Conservation (phyloP, 176 grass and related monocot genomes). For the Triticum aestivum region IWGSC_CS_RefSeq_v2.1 NC_057799.1:171348320-171348819, state of each 20-base stretch:
- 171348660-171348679: background rate
- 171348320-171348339: slow-evolving; percentile 47
- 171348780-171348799: slow-evolving; percentile 74
- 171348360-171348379: slow-evolving; percentile 71
- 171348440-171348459: background rate
- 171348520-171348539: background rate
- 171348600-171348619: slow-evolving; percentile 25
- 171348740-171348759: slow-evolving; percentile 92
- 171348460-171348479: background rate
- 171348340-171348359: slow-evolving; percentile 88
- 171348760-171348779: slow-evolving; percentile 86
- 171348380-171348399: slow-evolving; percentile 66
- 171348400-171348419: background rate
- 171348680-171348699: background rate
- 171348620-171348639: background rate
- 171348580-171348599: background rate
- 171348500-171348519: slow-evolving; percentile 2
- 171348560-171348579: background rate
- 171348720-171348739: slow-evolving; percentile 82
- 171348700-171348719: slow-evolving; percentile 38
- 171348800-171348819: slow-evolving; percentile 90
- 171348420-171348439: background rate
- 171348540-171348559: background rate
- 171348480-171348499: background rate
- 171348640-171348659: background rate